phyloP scores from a whole-genome alignment of 1,284 basidiomycete species.

The Ustilago xerochloae region DNA sequence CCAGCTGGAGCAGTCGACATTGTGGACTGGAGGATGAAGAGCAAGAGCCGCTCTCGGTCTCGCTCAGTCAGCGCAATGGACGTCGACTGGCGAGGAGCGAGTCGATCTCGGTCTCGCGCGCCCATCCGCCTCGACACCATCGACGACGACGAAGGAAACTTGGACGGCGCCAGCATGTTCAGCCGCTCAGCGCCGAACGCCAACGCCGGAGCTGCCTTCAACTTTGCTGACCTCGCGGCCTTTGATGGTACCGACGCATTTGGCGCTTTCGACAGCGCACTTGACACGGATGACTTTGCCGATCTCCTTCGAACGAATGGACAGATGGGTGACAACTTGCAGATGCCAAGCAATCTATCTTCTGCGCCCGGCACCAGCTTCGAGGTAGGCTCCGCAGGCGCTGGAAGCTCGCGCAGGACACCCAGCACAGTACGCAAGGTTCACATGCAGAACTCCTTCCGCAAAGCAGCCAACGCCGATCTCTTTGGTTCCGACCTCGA shows the following conservation, averaged over 20 bases:
- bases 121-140: constrained; percentile 69
- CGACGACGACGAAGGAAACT: constrained; percentile 39
- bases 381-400: constrained; percentile 14
- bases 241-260: constrained; percentile 42
- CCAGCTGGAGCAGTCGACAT: constrained; percentile 49
- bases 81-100: constrained; percentile 95
- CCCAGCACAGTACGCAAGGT: constrained; percentile 42
- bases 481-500: constrained; percentile 56
- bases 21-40: constrained; percentile 67
- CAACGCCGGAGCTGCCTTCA: constrained; percentile 32
- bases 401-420: constrained; percentile 21
- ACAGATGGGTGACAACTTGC: constrained; percentile 1
- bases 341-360: constrained; percentile 8
- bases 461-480: constrained; percentile 55
- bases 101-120: constrained; percentile 88
- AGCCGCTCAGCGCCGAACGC: constrained; percentile 52
- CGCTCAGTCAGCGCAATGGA: constrained; percentile 78
- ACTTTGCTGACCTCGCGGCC: constrained; percentile 47
- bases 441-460: constrained; percentile 59
- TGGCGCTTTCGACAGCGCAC: constrained; percentile 41
- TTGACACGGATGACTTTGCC: constrained; percentile 41
- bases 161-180: constrained; percentile 31
- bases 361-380: constrained; percentile 9
- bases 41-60: constrained; percentile 69
- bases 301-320: constrained; percentile 29